These are phyloP conservation scores for Penicillium sp. DNA, from an alignment of 2,329 filamentous ascomycete genomes.

Conservation along the genomic window DNA sequence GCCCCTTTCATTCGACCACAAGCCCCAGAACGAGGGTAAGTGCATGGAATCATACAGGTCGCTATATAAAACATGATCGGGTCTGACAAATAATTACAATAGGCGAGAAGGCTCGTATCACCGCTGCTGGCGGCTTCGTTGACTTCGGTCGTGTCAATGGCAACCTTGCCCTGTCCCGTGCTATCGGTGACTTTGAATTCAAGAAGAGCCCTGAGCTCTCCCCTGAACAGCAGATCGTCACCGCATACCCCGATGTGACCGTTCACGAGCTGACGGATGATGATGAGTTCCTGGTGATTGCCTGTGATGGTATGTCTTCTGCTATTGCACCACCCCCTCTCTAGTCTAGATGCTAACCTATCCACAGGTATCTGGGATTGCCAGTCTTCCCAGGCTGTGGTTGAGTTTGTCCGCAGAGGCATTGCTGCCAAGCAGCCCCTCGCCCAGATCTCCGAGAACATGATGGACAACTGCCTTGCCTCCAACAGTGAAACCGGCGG, in stretches of 20 bases:
- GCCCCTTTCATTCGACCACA: slow-evolving; percentile 98
- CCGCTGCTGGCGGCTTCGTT: slow-evolving; percentile 92
- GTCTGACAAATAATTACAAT: slow-evolving; percentile 18
- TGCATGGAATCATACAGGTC: background rate
- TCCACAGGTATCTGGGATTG: slow-evolving; percentile 96
- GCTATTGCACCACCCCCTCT: slow-evolving; percentile 5
- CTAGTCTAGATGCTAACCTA: slow-evolving; percentile 2
- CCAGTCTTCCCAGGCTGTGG: slow-evolving; percentile 93
- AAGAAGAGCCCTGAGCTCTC: slow-evolving; percentile 97
- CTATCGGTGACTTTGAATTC: slow-evolving; percentile 99
- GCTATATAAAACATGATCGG: background rate
- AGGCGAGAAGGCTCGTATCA: slow-evolving; percentile 96
- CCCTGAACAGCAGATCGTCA: slow-evolving; percentile 98
- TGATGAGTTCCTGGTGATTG: slow-evolving; percentile 92
- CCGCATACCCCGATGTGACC: slow-evolving; percentile 91
- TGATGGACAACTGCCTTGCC: slow-evolving; percentile 99
- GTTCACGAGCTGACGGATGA: slow-evolving; percentile 87
- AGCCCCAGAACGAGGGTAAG: slow-evolving; percentile 93
- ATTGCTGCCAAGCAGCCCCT: slow-evolving; percentile 96
- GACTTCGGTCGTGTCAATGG: slow-evolving; percentile 98
- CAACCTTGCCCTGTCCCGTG: slow-evolving; percentile 92
- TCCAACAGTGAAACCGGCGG: slow-evolving; percentile 97
- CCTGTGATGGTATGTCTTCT: slow-evolving; percentile 73
- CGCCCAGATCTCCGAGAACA: slow-evolving; percentile 95
- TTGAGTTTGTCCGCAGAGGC: slow-evolving; percentile 94